Base-by-base conservation (phyloP, 768 basidiomycete genomes). In the Lyophyllum semitale region DNA sequence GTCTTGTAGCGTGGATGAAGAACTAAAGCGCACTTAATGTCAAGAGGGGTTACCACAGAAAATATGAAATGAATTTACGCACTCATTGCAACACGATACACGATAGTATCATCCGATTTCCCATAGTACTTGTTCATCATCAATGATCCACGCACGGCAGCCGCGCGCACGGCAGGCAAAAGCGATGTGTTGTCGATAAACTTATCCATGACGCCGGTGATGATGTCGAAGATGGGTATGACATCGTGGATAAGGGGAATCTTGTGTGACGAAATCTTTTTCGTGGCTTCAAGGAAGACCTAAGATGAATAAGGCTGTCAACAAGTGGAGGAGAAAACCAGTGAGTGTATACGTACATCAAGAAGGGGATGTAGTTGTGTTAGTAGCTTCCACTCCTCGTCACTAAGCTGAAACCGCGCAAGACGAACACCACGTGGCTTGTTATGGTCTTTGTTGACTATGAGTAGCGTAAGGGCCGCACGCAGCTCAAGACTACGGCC, bases 331-430 rank as follows among this genome's bases (percentile, higher is more conserved):
- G 6, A 52, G 18, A 59, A n/a, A n/a, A 48, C 64, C 62, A 25
- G 57, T 49, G 12, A 68, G 58, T 1, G 65, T 25, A 3, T 8
- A 32, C 30, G 12, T 32, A 32, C 30, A 6, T 32, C 30, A 12
- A 32, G 30, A 6, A 32, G 12, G 38, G 51, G 61, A 2, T 52
- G 17, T 0, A 68, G 58, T 37, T 65, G 35, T 8, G 35, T 44
- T 23, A 68, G 51, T 17, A 66, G 15, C 8, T 46, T 18, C 67
- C 67, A 68, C 41, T 68, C 64, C 1, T 59, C 53, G 4, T 33
- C 42, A 1, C n/a, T 22, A 11, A 66, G 53, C 33, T 53, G 53
- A 52, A 55, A 65, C 2, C 38, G 53, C 23, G 50, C 50, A 2
- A 66, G 53, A 18, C 53, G 54, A 12, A 53, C 48, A 11, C 54